Evolutionary conservation across 768 basidiomycete genomes (phyloP).

Genomic region (Epithele typhae): DNA sequence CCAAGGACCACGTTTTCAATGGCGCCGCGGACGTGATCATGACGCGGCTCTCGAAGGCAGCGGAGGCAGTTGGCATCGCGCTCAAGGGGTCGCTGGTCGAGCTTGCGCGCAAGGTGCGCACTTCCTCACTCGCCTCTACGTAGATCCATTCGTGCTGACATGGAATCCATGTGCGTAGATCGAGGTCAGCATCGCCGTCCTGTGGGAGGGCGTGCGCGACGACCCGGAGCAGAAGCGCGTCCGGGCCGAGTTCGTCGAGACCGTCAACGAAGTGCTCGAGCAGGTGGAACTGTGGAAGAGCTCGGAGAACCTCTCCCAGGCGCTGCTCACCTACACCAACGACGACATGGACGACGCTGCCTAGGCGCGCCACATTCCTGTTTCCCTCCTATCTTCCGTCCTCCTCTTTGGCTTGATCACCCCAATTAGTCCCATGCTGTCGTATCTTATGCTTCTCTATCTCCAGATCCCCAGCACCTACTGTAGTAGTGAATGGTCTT

Average conservation of each 20-base stretch:
- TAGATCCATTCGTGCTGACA: constrained; percentile 11
- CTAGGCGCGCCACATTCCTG: not conserved
- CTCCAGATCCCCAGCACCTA: not conserved
- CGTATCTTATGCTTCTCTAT: no score
- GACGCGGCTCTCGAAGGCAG: constrained; percentile 40
- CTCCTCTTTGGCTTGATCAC: no score
- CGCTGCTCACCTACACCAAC: not conserved
- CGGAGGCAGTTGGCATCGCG: constrained; percentile 45
- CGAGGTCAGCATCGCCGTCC: constrained; percentile 52
- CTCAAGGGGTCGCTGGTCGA: constrained; percentile 42
- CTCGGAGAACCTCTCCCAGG: constrained; percentile 23
- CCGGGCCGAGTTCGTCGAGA: constrained; percentile 36
- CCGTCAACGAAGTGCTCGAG: constrained; percentile 33
- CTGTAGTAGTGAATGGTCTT: not conserved
- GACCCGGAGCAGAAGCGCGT: constrained; percentile 41
- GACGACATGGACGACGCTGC: not conserved
- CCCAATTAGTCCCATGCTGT: no score
- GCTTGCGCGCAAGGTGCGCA: constrained; percentile 52
- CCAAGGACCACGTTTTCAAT: constrained; percentile 49
- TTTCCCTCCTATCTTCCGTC: no score
- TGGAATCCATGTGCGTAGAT: constrained; percentile 26
- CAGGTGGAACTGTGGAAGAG: constrained; percentile 43
- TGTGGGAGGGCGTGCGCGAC: constrained; percentile 54
- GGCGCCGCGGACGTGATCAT: constrained; percentile 48
- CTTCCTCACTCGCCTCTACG: not conserved